A percentile compares a stretch with the other conserved stretches of the same genome.
These are phyloP conservation scores for Fusarium ramigenum DNA, from an alignment of 2,329 filamentous ascomycete species.

Conservation along the genomic window DNA sequence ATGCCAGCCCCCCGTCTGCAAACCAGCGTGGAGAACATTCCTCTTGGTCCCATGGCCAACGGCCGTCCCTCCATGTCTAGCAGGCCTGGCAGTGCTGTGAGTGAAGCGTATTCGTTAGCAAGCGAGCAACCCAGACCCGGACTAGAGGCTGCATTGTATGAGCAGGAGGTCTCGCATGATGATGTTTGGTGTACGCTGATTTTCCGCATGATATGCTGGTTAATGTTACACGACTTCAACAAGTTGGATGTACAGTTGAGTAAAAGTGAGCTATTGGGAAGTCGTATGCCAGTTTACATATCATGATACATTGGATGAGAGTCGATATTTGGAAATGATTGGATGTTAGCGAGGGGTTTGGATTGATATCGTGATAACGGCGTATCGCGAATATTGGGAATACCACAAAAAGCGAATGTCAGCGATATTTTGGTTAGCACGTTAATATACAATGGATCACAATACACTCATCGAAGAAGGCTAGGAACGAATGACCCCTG, in stretches of 20 bases:
- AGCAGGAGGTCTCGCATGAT: slow-evolving; percentile 45
- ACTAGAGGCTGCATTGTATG: slow-evolving; percentile 28
- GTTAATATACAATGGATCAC: background rate
- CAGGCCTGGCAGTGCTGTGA: slow-evolving; percentile 23
- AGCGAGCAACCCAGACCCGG: slow-evolving; percentile 13
- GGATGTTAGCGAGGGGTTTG: background rate
- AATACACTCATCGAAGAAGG: background rate
- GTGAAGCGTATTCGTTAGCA: slow-evolving; percentile 15
- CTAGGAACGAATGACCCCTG: background rate
- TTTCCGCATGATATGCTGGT: slow-evolving; percentile 67
- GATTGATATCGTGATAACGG: slow-evolving; percentile 19
- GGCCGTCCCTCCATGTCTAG: slow-evolving; percentile 5
- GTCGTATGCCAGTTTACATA: slow-evolving; percentile 65
- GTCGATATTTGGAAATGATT: background rate
- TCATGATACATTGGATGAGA: slow-evolving; percentile 34
- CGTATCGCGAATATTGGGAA: background rate
- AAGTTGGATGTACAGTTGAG: slow-evolving; percentile 62
- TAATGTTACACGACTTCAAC: slow-evolving; percentile 66
- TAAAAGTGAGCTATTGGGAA: slow-evolving; percentile 64
- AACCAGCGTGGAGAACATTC: slow-evolving; percentile 14
- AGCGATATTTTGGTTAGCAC: background rate
- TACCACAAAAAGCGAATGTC: background rate
- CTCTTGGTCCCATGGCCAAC: slow-evolving; percentile 14
- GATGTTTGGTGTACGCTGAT: slow-evolving; percentile 65
- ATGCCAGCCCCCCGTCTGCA: slow-evolving; percentile 18